A percentile compares a stretch with the other conserved stretches of the same genome.
Evolutionary conservation across 2,329 filamentous ascomycete species (phyloP).

Genomic region (Fusarium devonianum): DNA sequence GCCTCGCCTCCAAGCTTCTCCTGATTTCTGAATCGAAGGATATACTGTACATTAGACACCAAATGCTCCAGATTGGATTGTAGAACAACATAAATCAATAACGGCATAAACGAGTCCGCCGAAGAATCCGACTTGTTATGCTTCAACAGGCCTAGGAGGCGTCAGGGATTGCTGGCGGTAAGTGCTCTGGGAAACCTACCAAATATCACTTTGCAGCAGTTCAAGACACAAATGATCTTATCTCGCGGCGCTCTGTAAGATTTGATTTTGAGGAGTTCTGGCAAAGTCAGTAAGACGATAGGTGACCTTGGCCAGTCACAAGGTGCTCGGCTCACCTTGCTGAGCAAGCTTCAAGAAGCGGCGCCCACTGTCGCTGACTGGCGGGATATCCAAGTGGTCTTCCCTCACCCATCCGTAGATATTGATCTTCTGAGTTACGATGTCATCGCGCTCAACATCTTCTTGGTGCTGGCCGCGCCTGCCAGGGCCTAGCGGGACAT

Average conservation of each 20-base stretch:
- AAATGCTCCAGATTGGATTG: constrained; percentile 94
- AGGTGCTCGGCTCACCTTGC: constrained; percentile 69
- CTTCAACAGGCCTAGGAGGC: constrained; percentile 76
- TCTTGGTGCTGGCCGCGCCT: constrained; percentile 95
- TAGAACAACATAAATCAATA: constrained; percentile 94
- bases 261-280: constrained; percentile 94
- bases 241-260: constrained; percentile 96
- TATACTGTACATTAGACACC: constrained; percentile 98
- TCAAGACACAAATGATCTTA: constrained; percentile 97
- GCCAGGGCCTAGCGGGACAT: constrained; percentile 78
- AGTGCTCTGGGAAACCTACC: constrained; percentile 57
- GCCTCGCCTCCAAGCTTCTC: constrained; percentile 98
- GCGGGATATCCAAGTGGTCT: constrained; percentile 90
- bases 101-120: constrained; percentile 92
- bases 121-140: constrained; percentile 94
- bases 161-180: constrained; percentile 1
- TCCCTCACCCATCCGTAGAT: constrained; percentile 97
- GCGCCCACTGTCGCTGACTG: constrained; percentile 83
- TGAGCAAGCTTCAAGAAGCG: constrained; percentile 90
- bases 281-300: constrained; percentile 27
- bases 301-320: not conserved
- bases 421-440: constrained; percentile 94
- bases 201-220: constrained; percentile 99
- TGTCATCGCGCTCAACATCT: constrained; percentile 93
- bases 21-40: constrained; percentile 94